Conservation (phyloP, 331 rosid species). For the Cydonia oblonga region DNA sequence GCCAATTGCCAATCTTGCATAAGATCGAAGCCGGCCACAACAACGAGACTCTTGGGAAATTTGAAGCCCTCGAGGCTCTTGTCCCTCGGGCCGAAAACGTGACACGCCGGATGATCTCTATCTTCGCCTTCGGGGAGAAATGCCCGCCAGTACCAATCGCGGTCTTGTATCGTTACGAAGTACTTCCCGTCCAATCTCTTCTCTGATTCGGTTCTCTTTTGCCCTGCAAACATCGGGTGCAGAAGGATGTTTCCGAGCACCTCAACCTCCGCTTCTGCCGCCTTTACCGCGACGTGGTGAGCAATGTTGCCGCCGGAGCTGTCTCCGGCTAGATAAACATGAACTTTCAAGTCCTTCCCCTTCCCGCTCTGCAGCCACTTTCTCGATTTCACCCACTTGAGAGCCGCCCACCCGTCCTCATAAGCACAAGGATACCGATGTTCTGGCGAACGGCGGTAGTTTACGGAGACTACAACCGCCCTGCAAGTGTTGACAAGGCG, state of each 20-base stretch:
- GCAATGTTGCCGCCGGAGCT: conserved; percentile 95
- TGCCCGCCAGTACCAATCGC: conserved; percentile 99
- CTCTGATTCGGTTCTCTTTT: conserved; percentile 61
- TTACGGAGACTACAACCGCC: conserved; percentile 87
- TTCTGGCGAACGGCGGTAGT: conserved; percentile 85
- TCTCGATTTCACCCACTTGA: conserved; percentile 77
- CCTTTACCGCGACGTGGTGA: conserved; percentile 72
- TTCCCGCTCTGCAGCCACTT: conserved; percentile 83
- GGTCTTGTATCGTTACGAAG: conserved; percentile 75
- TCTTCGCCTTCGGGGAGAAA: conserved; percentile 87
- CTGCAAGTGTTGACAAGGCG: conserved; percentile 58
- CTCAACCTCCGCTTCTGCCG: conserved; percentile 66
- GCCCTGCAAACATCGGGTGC: conserved; percentile 86
- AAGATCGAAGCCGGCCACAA: conserved; percentile 92
- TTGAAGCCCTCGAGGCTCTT: conserved; percentile 41
- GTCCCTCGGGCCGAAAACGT: conserved; percentile 72
- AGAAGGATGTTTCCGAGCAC: conserved; percentile 86
- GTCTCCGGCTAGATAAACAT: conserved; percentile 78
- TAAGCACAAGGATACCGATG: conserved; percentile 78
- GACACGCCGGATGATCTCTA: conserved; percentile 89
- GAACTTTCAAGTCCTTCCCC: conserved; percentile 72
- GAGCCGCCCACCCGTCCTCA: conserved; percentile 89
- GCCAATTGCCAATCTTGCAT: conserved; percentile 94
- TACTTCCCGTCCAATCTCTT: conserved; percentile 70
- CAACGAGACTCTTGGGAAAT: conserved; percentile 79